Evolutionary conservation across 148 eudicot genomes (phyloP).

Genomic region (Gaultheria prostrata): DNA sequence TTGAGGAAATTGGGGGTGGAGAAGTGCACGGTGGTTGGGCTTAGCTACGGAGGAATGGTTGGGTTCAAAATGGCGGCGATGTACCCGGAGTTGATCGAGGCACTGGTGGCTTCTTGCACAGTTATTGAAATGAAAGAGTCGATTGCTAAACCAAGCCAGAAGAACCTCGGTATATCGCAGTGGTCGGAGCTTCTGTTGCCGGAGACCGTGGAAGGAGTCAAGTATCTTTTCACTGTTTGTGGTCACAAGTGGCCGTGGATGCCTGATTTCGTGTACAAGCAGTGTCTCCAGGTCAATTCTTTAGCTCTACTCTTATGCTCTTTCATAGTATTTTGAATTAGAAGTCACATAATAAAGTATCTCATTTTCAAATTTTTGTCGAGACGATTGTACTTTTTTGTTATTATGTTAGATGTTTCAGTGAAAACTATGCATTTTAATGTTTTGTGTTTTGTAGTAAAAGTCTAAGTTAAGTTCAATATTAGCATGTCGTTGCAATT

Average conservation of each 20-base stretch:
- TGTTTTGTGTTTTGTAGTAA: too few relatives aligned
- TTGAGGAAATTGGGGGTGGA: slow-evolving; percentile 38
- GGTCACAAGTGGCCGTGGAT: slow-evolving; percentile 28
- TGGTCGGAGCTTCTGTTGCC: slow-evolving; percentile 44
- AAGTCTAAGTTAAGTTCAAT: too few relatives aligned
- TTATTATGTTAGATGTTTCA: too few relatives aligned
- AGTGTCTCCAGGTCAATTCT: slow-evolving; percentile 35
- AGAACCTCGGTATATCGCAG: slow-evolving; percentile 25
- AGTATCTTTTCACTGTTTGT: slow-evolving; percentile 23
- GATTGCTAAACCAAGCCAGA: slow-evolving; percentile 12
- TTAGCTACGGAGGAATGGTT: slow-evolving; percentile 54
- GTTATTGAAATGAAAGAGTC: slow-evolving; percentile 34
- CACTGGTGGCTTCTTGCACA: slow-evolving; percentile 40
- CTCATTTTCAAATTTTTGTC: too few relatives aligned
- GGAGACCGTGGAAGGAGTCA: slow-evolving; percentile 27
- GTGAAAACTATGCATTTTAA: too few relatives aligned
- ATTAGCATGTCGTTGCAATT: too few relatives aligned
- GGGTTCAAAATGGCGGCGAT: slow-evolving; percentile 45
- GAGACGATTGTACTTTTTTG: too few relatives aligned
- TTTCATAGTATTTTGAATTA: neutral
- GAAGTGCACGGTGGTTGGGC: slow-evolving; percentile 43
- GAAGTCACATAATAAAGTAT: neutral
- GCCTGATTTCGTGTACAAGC: slow-evolving; percentile 27
- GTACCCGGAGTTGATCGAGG: slow-evolving; percentile 41
- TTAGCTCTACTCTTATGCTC: neutral